Evolutionary conservation across 1,139 yeast species (phyloP).

Genomic region (Yarrowia galli): DNA sequence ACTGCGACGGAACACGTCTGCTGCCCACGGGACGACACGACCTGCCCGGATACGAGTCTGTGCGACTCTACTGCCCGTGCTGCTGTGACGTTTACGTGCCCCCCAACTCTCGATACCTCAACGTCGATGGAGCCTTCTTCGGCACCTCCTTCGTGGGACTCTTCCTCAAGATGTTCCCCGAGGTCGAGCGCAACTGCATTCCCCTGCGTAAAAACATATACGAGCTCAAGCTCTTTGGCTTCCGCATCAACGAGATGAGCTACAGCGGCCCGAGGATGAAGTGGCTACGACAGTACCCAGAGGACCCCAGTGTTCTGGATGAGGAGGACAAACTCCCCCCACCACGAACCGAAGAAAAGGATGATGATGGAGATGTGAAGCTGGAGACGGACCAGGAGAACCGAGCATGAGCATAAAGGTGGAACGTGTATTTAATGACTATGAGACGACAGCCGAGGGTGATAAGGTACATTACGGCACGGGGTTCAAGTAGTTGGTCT

Average conservation of each 20-base stretch:
- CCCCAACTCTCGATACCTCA: slow-evolving; percentile 79
- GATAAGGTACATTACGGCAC: no score
- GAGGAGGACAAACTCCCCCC: slow-evolving; percentile 36
- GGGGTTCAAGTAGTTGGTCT: not conserved
- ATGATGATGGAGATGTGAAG: slow-evolving; percentile 31
- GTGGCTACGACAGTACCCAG: slow-evolving; percentile 87
- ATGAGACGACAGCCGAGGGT: slow-evolving; percentile 6
- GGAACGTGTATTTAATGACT: slow-evolving; percentile 30
- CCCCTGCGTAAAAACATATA: slow-evolving; percentile 63
- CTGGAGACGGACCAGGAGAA: slow-evolving; percentile 36
- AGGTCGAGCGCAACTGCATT: slow-evolving; percentile 63
- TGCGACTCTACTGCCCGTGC: slow-evolving; percentile 90
- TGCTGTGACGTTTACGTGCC: slow-evolving; percentile 93
- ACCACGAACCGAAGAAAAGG: slow-evolving; percentile 24
- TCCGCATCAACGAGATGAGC: slow-evolving; percentile 76
- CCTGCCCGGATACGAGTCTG: slow-evolving; percentile 89
- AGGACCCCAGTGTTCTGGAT: slow-evolving; percentile 42
- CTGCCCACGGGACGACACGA: slow-evolving; percentile 94
- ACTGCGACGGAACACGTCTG: slow-evolving; percentile 90
- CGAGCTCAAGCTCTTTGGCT: slow-evolving; percentile 86
- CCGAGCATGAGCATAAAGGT: slow-evolving; percentile 29
- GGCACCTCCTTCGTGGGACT: slow-evolving; percentile 96
- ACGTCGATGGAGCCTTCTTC: slow-evolving; percentile 94
- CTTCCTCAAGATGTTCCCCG: slow-evolving; percentile 88
- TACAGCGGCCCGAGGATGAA: slow-evolving; percentile 90